A percentile compares a stretch with the other conserved stretches of the same genome.
phyloP scores from a whole-genome alignment of 2,329 filamentous ascomycete species.

The Alternaria ethzedia region DNA sequence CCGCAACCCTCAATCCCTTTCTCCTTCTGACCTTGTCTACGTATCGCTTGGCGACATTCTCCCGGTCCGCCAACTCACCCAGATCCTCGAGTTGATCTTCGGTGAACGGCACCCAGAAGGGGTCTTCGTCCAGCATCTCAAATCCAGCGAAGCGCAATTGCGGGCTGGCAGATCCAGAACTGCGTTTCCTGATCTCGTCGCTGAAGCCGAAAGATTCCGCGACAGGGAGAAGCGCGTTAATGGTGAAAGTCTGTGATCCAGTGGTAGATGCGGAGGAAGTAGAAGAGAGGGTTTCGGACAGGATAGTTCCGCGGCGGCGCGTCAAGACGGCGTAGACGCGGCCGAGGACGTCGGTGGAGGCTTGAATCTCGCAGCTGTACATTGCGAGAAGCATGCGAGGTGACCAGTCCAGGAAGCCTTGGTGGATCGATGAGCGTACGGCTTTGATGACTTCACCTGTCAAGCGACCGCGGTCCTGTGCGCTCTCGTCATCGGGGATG shows the following conservation, averaged over 20 bases:
- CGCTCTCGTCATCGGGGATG: conserved; percentile 59
- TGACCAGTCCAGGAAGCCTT: conserved; percentile 93
- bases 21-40: conserved; percentile 86
- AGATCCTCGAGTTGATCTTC: conserved; percentile 97
- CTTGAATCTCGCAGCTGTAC: conserved; percentile 98
- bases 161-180: conserved; percentile 86
- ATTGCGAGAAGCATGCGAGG: conserved; percentile 94
- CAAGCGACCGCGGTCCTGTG: conserved; percentile 74
- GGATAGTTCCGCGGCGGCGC: conserved; percentile 84
- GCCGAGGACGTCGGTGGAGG: conserved; percentile 91
- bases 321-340: conserved; percentile 98
- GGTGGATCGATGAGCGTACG: conserved; percentile 80
- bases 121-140: conserved; percentile 91
- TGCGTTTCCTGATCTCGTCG: conserved; percentile 95
- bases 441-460: conserved; percentile 94
- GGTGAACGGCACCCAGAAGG: conserved; percentile 96
- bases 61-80: conserved; percentile 88
- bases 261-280: conserved; percentile 93
- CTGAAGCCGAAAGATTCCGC: conserved; percentile 95
- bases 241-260: conserved; percentile 95
- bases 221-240: conserved; percentile 84
- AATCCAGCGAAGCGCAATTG: conserved; percentile 94
- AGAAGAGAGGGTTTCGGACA: conserved; percentile 90
- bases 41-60: conserved; percentile 96
- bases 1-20: conserved; percentile 86